phyloP scores from a whole-genome alignment of 2,329 filamentous ascomycete species.

The Cladosporium velox region DNA sequence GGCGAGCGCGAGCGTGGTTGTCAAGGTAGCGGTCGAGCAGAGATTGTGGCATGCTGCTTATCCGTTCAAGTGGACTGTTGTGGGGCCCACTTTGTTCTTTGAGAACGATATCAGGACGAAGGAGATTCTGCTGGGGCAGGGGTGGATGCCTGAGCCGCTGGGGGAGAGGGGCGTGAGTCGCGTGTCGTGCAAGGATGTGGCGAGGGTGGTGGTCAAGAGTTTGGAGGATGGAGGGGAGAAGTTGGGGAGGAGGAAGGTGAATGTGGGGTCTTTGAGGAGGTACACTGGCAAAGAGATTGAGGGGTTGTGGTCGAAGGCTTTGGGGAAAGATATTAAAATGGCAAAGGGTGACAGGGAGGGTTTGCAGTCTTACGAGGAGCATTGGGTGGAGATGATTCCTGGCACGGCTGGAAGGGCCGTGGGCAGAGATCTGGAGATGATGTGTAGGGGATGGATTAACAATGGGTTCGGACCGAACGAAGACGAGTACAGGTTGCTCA shows the following conservation, averaged over 20 bases:
- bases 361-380: conserved; percentile 11
- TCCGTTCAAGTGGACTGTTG: conserved; percentile 17
- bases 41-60: neutral
- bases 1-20: conserved; percentile 4
- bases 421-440: neutral
- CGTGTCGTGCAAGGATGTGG: conserved; percentile 1
- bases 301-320: neutral
- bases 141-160: conserved; percentile 24
- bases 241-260: conserved; percentile 10
- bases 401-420: conserved; percentile 10
- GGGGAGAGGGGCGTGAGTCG: conserved; percentile 21
- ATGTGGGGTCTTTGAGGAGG: conserved; percentile 12
- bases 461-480: conserved; percentile 10
- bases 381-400: conserved; percentile 4
- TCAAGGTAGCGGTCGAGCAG: conserved; percentile 14
- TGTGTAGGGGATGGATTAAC: conserved; percentile 5
- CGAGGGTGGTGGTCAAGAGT: conserved; percentile 4
- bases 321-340: conserved; percentile 5
- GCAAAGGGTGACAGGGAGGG: conserved; percentile 8
- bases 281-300: conserved; percentile 6
- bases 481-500: conserved; percentile 12
- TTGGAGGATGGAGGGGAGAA: conserved; percentile 5
- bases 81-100: conserved; percentile 18
- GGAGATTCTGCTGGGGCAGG: conserved; percentile 17
- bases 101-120: conserved; percentile 10